A percentile compares a stretch with the other conserved stretches of the same genome.
Conservation (phyloP, 163 green algal species). For the Chlamydomonas reinhardtii region DNA sequence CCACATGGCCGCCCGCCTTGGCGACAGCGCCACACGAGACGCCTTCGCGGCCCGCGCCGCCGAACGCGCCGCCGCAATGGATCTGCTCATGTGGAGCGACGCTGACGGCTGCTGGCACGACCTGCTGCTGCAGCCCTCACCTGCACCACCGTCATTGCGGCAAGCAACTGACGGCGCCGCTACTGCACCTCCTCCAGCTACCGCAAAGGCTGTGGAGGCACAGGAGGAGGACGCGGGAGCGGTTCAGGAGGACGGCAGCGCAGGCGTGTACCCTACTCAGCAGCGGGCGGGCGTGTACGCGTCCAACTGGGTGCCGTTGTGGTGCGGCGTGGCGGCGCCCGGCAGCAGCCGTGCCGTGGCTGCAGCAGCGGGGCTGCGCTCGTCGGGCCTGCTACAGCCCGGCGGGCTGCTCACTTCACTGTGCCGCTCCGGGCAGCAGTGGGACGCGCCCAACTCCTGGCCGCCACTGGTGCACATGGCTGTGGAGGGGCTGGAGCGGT, state of each 20-base stretch:
- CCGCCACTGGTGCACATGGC: constrained; percentile 91
- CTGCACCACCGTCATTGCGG: background rate
- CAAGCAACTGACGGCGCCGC: background rate
- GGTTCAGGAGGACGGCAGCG: too few relatives aligned
- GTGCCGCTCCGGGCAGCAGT: constrained; percentile 79
- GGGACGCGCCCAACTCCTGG: constrained; percentile 97
- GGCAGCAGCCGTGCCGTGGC: constrained; percentile 27
- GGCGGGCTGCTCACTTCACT: constrained; percentile 57
- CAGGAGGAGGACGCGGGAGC: too few relatives aligned
- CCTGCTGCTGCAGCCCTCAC: constrained; percentile 60
- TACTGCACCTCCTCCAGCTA: too few relatives aligned
- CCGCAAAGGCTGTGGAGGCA: too few relatives aligned
- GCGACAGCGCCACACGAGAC: constrained; percentile 33
- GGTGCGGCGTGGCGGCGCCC: constrained; percentile 71
- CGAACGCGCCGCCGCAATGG: constrained; percentile 67
- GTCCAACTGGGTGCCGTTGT: constrained; percentile 89
- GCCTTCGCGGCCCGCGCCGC: constrained; percentile 55
- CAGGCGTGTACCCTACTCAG: background rate
- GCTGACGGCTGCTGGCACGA: constrained; percentile 70
- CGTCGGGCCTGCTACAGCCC: constrained; percentile 79
- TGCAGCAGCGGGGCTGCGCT: constrained; percentile 70
- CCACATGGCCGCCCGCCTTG: constrained; percentile 66
- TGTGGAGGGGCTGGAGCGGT: constrained; percentile 74
- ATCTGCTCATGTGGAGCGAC: constrained; percentile 83
- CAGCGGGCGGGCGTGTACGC: constrained; percentile 49